Base-by-base conservation (phyloP, 1,139 yeast species). In the Blastobotrys persicus region DNA sequence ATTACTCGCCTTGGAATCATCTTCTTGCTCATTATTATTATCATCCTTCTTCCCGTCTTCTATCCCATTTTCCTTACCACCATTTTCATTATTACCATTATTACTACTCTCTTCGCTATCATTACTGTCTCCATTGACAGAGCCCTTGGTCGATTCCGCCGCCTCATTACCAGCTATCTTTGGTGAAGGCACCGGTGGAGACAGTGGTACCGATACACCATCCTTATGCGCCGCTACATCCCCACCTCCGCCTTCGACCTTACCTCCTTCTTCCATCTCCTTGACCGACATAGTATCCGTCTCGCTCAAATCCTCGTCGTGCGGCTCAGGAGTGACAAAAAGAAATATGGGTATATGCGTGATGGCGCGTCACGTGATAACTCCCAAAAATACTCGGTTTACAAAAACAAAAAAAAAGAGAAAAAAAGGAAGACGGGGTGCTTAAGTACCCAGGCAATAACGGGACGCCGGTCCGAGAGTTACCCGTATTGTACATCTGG, bases 101-200 rank as follows among this genome's bases (percentile, higher is more conserved):
- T 43, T 23, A 4, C 23, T 17, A n/a, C 17, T 35, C 32, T 16
- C 18, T 13, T 35, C 37, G 5, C 9, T 16, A 7, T 4, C 19
- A 11, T 31, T 43, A 14, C 38, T 41, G 14, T 43, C 44, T 33
- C 42, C 37, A 37, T 45, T 34, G 39, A n/a, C 20, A 11, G 20
- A 13, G 39, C 16, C 39, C 39, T 34, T 13, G 13, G 16, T 17
- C 12, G 13, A 6, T 13, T 3, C 20, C 39, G 42, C 42, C 16
- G 20, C 51, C 26, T 14, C 49, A 31, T 26, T 19, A 28, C n/a
- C 42, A 33, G 17, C 33, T 16, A 44, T 44, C 13, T 47, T 33
- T 17, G 58, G 59, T 11, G 59, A 55, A 4, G 59, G 58, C 26
- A 55, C 50, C 5, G 59, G 58, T 14, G 57, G 57, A 38, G 57